Evolutionary conservation across 768 basidiomycete species (phyloP).

Genomic region (Infundibulicybe gibba): DNA sequence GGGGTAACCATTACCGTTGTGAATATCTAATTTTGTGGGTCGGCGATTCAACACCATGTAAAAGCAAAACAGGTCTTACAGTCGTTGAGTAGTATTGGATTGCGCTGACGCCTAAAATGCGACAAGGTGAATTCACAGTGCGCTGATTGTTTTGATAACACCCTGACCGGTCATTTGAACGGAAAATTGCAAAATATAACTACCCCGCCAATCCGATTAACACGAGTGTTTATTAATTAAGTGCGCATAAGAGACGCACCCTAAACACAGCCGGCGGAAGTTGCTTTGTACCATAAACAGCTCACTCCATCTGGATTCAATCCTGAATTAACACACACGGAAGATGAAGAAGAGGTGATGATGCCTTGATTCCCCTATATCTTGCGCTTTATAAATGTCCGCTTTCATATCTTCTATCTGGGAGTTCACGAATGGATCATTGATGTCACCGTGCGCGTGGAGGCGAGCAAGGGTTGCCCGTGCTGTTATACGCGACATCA

Average conservation of each 20-base stretch:
- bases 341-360: background rate
- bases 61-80: constrained; percentile 14
- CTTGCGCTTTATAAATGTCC: constrained; percentile 26
- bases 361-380: constrained; percentile 37
- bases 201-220: constrained; percentile 3
- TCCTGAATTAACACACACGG: constrained; percentile 1
- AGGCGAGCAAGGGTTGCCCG: constrained; percentile 42
- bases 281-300: constrained; percentile 38
- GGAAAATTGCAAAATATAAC: constrained; percentile 46
- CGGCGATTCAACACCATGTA: constrained; percentile 10
- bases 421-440: constrained; percentile 43
- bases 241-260: constrained; percentile 20
- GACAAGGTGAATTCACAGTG: background rate
- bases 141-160: no score
- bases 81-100: constrained; percentile 53
- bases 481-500: constrained; percentile 15
- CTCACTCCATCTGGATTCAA: constrained; percentile 27
- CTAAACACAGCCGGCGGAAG: constrained; percentile 42
- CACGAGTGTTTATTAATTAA: background rate
- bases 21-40: constrained; percentile 31
- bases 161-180: constrained; percentile 56
- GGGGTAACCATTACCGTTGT: background rate
- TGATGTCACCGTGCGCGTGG: constrained; percentile 44
- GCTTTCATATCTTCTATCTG: constrained; percentile 43
- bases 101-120: constrained; percentile 35